Conservation (phyloP, 2,329 filamentous ascomycete species). For the Nemania sp. region DNA sequence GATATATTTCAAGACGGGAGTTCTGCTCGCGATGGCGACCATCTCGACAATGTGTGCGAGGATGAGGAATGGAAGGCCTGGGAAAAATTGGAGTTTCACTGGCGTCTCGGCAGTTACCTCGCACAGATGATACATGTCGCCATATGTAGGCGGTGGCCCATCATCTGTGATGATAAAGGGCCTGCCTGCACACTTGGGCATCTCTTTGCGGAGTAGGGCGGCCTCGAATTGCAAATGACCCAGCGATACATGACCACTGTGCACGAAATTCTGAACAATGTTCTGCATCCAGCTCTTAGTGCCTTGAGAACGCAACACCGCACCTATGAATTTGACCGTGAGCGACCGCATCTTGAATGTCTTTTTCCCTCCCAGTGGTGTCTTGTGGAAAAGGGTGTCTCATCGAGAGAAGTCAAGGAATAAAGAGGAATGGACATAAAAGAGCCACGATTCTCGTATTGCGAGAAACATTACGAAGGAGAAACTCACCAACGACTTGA, state of each 20-base stretch:
- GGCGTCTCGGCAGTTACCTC: conserved; percentile 37
- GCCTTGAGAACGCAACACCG: conserved; percentile 40
- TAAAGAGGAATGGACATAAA: too few relatives aligned
- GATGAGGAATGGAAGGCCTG: conserved; percentile 44
- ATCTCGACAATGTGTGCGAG: conserved; percentile 45
- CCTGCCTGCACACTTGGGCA: conserved; percentile 46
- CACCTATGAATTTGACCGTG: conserved; percentile 13
- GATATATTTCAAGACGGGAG: conserved; percentile 31
- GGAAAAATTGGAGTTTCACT: conserved; percentile 39
- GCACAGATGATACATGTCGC: conserved; percentile 45
- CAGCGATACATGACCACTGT: conserved; percentile 55
- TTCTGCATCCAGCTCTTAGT: conserved; percentile 49
- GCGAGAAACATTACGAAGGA: neutral
- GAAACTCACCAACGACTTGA: conserved; percentile 41
- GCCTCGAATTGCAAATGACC: conserved; percentile 58
- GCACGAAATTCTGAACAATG: conserved; percentile 54
- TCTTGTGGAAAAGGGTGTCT: neutral
- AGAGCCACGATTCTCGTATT: neutral
- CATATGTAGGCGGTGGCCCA: conserved; percentile 48
- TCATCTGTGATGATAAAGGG: conserved; percentile 56
- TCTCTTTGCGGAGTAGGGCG: conserved; percentile 47
- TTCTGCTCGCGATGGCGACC: conserved; percentile 38
- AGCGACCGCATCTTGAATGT: neutral
- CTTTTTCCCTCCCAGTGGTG: neutral
- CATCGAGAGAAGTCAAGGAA: neutral